Conservation (phyloP, 1,139 yeast genomes). For the Saccharomyces hybrid region DNA sequence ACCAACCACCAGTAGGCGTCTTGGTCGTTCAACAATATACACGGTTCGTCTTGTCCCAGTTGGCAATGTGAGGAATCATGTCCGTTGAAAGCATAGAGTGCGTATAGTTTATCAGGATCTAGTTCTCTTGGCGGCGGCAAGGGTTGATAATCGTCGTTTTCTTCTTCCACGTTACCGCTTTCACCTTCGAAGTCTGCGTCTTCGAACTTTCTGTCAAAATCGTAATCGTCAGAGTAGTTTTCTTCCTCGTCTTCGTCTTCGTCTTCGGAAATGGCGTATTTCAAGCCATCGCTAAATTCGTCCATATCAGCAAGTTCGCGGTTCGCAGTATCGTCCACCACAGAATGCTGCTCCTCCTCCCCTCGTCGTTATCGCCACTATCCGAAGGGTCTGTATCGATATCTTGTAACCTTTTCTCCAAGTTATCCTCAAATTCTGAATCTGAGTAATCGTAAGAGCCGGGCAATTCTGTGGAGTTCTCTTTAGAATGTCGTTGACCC, state of each 20-base stretch:
- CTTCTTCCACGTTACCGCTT: slow-evolving; percentile 16
- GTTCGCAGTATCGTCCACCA: slow-evolving; percentile 2
- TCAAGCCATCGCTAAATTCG: slow-evolving; percentile 8
- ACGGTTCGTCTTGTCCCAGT: slow-evolving; percentile 73
- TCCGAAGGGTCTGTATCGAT: slow-evolving; percentile 10
- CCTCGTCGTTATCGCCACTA: slow-evolving; percentile 7
- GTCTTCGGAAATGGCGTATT: slow-evolving; percentile 2
- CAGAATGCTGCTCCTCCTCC: too few relatives aligned
- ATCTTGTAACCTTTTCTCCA: slow-evolving; percentile 26
- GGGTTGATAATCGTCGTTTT: slow-evolving; percentile 40
- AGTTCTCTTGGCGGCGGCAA: slow-evolving; percentile 75
- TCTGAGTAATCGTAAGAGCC: slow-evolving; percentile 30
- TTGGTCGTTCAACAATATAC: slow-evolving; percentile 72
- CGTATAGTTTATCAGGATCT: slow-evolving; percentile 78
- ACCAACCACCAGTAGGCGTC: slow-evolving; percentile 98
- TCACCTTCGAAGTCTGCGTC: slow-evolving; percentile 11
- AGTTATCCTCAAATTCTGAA: slow-evolving; percentile 32
- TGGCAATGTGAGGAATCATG: slow-evolving; percentile 93
- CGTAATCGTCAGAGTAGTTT: slow-evolving; percentile 1
- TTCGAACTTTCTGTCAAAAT: not conserved
- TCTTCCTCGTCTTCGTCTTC: slow-evolving; percentile 7
- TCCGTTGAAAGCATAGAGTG: slow-evolving; percentile 79
- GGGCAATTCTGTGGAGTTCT: slow-evolving; percentile 6
- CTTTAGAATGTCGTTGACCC: not conserved
- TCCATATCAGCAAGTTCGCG: slow-evolving; percentile 5